phyloP scores from a whole-genome alignment of 2,329 filamentous ascomycete genomes.

The Trichophyton equinum region DNA sequence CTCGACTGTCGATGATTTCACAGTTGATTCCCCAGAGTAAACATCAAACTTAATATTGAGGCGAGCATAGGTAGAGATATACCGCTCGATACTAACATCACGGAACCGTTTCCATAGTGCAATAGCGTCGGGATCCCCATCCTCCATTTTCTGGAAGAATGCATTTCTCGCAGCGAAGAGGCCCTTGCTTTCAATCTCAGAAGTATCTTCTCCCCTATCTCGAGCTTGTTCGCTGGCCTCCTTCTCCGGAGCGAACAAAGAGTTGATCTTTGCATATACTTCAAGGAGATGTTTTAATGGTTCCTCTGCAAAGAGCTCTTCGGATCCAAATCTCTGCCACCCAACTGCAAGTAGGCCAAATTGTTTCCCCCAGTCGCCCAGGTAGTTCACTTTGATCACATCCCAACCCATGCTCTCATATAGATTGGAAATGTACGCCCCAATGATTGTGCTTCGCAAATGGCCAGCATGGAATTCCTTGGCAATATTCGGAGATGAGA shows the following conservation, averaged over 20 bases:
- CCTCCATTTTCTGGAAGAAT: conserved; percentile 61
- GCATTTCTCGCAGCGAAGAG: conserved; percentile 33
- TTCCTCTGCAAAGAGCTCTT: conserved; percentile 56
- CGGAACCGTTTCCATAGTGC: conserved; percentile 54
- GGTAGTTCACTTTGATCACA: conserved; percentile 59
- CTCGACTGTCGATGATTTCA: conserved; percentile 54
- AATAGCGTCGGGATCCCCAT: conserved; percentile 49
- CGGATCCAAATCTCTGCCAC: conserved; percentile 61
- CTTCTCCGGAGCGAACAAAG: conserved; percentile 51
- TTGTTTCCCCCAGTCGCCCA: conserved; percentile 58
- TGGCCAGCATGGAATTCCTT: conserved; percentile 70
- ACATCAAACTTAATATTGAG: conserved; percentile 61
- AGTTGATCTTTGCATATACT: conserved; percentile 65
- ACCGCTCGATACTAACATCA: conserved; percentile 53
- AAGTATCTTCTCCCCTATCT: conserved; percentile 23
- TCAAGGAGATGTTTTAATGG: conserved; percentile 74
- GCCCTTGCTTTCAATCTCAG: conserved; percentile 33
- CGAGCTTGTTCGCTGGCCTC: conserved; percentile 48
- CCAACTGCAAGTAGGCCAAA: conserved; percentile 56
- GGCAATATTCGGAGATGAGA: conserved; percentile 75
- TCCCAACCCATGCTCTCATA: conserved; percentile 59
- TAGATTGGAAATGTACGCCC: conserved; percentile 57
- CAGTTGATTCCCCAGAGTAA: conserved; percentile 62
- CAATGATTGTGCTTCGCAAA: conserved; percentile 64
- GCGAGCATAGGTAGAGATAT: conserved; percentile 55